A percentile compares a stretch with the other conserved stretches of the same genome.
phyloP scores from a whole-genome alignment of 371 early-diverging fungal species.

The Cokeromyces recurvatus region DNA sequence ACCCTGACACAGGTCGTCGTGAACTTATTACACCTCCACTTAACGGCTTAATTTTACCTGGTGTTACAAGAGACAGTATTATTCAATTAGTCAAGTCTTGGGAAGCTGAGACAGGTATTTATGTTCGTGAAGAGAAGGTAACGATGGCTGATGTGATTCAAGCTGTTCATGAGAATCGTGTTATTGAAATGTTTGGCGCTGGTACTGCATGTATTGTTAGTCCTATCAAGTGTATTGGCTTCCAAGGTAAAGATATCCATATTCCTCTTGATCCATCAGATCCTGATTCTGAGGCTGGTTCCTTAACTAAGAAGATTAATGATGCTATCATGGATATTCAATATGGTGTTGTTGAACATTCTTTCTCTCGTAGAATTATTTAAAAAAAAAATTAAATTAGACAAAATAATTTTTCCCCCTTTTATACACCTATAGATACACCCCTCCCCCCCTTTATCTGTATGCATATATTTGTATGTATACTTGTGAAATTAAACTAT shows the following conservation, averaged over 20 bases:
- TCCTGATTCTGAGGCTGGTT: constrained; percentile 74
- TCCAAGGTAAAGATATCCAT: constrained; percentile 51
- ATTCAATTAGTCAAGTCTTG: constrained; percentile 68
- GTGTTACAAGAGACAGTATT: constrained; percentile 89
- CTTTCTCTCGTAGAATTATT: constrained; percentile 40
- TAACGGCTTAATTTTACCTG: constrained; percentile 91
- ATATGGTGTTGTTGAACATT: constrained; percentile 71
- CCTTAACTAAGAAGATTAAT: constrained; percentile 71
- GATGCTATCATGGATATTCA: constrained; percentile 86
- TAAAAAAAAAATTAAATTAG: too few species aligned
- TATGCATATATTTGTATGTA: too few species aligned
- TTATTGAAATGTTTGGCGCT: constrained; percentile 78
- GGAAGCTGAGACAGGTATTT: constrained; percentile 62
- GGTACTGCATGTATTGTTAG: constrained; percentile 92
- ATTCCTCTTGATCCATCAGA: constrained; percentile 82
- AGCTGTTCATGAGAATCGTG: constrained; percentile 66
- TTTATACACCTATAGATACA: too few species aligned
- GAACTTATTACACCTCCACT: constrained; percentile 92
- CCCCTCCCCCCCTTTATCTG: too few species aligned
- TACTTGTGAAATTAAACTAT: too few species aligned
- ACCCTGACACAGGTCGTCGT: constrained; percentile 55
- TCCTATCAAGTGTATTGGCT: constrained; percentile 80
- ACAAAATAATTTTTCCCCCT: too few species aligned
- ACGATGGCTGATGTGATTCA: constrained; percentile 73
- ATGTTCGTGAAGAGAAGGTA: constrained; percentile 75